phyloP scores from a whole-genome alignment of 2,329 filamentous ascomycete species.

The Trichophyton verrucosum region DNA sequence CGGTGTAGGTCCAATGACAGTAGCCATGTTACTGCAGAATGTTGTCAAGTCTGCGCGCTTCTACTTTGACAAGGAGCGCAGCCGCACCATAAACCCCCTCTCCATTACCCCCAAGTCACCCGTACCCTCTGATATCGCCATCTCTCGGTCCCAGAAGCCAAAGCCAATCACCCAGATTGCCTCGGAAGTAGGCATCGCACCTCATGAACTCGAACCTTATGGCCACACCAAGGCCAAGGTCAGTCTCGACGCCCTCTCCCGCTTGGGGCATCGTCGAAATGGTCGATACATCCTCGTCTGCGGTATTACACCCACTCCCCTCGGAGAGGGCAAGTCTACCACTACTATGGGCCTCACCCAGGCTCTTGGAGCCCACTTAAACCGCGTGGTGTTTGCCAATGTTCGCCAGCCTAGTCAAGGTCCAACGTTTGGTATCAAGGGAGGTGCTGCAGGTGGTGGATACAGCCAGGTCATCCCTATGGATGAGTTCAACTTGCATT shows the following conservation, averaged over 20 bases:
- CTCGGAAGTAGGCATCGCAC: constrained; percentile 71
- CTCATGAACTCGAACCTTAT: constrained; percentile 87
- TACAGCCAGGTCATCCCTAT: constrained; percentile 99
- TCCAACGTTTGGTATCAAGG: constrained; percentile 97
- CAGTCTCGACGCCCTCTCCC: constrained; percentile 65
- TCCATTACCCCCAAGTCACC: constrained; percentile 65
- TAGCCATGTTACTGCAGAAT: constrained; percentile 95
- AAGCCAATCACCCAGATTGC: constrained; percentile 81
- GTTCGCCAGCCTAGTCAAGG: constrained; percentile 94
- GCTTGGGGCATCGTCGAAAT: constrained; percentile 74
- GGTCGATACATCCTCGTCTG: constrained; percentile 87
- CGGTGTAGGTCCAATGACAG: constrained; percentile 96
- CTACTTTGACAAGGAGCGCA: constrained; percentile 73
- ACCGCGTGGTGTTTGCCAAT: constrained; percentile 84
- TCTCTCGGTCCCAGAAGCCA: constrained; percentile 80
- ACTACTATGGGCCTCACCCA: constrained; percentile 94
- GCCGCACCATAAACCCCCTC: constrained; percentile 67
- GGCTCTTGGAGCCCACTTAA: constrained; percentile 77
- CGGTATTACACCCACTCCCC: constrained; percentile 89
- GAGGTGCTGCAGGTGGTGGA: constrained; percentile 87
- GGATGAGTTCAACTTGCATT: constrained; percentile 97
- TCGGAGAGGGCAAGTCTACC: constrained; percentile 96
- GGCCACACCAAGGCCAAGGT: constrained; percentile 95
- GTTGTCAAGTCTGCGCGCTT: constrained; percentile 73
- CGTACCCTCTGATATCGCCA: constrained; percentile 89